These are phyloP conservation scores for Dactylellina drechsleri DNA, from an alignment of 2,329 filamentous ascomycete species.

Conservation along the genomic window DNA sequence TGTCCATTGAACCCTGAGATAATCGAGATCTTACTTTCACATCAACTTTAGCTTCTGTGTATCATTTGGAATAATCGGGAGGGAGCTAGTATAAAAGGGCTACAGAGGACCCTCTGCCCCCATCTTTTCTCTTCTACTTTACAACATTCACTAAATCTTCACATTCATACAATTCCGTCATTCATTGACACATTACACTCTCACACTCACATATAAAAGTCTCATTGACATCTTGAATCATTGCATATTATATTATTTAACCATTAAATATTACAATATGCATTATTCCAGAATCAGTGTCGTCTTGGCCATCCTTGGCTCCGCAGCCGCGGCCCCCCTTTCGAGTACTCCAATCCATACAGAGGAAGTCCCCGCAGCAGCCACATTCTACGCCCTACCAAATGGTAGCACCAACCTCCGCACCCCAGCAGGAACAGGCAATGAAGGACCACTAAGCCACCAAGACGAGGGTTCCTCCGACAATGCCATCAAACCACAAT, in stretches of 20 bases:
- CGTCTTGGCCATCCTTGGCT: constrained; percentile 3
- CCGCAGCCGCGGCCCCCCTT: constrained; percentile 9
- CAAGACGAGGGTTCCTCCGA: constrained; percentile 60
- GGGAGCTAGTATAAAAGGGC: neutral
- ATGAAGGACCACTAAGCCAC: constrained; percentile 13
- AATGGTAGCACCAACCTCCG: constrained; percentile 20
- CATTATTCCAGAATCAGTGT: constrained; percentile 6
- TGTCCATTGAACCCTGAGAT: too few species aligned
- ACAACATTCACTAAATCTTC: neutral
- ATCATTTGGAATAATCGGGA: neutral
- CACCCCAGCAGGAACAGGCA: constrained; percentile 25
- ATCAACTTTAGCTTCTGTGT: neutral
- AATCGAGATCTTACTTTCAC: too few species aligned
- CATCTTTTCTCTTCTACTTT: neutral
- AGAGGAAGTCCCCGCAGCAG: constrained; percentile 2
- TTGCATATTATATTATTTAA: neutral
- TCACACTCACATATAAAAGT: neutral
- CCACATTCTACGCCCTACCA: constrained; percentile 10
- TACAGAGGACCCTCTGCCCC: neutral
- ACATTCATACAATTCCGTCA: neutral
- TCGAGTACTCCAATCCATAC: neutral
- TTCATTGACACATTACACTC: neutral
- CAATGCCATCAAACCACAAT: constrained; percentile 49
- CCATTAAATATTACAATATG: constrained; percentile 4
- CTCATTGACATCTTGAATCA: neutral